phyloP scores from a whole-genome alignment of 192 early-diverging fungal genomes.

The Backusella circina region DNA sequence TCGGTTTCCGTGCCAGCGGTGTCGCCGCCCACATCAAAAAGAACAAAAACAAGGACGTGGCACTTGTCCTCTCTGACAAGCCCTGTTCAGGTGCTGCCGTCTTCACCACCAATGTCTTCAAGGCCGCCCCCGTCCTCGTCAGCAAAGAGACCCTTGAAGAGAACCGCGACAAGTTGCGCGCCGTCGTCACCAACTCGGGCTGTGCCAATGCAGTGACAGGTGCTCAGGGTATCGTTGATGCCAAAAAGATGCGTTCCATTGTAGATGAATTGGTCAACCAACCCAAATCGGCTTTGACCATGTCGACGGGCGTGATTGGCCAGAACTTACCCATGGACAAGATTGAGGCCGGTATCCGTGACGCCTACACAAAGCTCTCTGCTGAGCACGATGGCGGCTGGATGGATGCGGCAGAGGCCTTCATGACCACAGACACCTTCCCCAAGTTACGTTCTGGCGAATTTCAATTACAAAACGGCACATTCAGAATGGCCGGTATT shows the following conservation, averaged over 20 bases:
- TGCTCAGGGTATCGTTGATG: conserved; percentile 74
- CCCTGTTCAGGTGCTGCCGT: conserved; percentile 81
- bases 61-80: conserved; percentile 68
- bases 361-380: conserved; percentile 38
- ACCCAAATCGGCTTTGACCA: conserved; percentile 58
- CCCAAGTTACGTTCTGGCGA: conserved; percentile 79
- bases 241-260: conserved; percentile 60
- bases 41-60: conserved; percentile 68
- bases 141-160: conserved; percentile 59
- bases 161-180: conserved; percentile 38
- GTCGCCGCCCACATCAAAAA: conserved; percentile 78
- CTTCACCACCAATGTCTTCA: conserved; percentile 91
- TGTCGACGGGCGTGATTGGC: conserved; percentile 98
- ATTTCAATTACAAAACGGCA: conserved; percentile 40
- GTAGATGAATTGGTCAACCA: conserved; percentile 52
- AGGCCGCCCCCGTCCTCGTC: conserved; percentile 85
- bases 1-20: conserved; percentile 80
- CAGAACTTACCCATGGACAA: conserved; percentile 83
- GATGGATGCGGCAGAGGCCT: conserved; percentile 77
- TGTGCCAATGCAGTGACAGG: conserved; percentile 98
- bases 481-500: conserved; percentile 88
- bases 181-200: conserved; percentile 81
- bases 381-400: conserved; percentile 61
- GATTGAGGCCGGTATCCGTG: conserved; percentile 65
- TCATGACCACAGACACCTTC: conserved; percentile 99